Conservation (phyloP, 306 rosid genomes). For the Pterocarpus macrocarpus region DNA sequence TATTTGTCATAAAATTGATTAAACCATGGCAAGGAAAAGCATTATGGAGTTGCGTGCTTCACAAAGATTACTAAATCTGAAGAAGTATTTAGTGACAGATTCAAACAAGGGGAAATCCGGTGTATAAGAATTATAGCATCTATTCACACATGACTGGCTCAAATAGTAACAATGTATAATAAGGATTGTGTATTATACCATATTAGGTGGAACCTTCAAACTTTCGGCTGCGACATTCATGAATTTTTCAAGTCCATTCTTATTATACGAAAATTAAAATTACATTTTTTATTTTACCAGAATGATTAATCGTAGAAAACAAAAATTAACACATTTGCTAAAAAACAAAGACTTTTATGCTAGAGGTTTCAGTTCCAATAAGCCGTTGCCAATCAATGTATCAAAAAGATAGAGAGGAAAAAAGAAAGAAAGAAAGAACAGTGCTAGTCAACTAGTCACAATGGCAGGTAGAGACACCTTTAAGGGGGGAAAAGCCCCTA, state of each 20-base stretch:
- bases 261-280: not conserved
- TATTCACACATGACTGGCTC: too few relatives aligned
- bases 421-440: too few relatives aligned
- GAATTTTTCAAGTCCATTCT: not conserved
- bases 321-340: not conserved
- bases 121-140: too few relatives aligned
- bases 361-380: not conserved
- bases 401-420: not conserved
- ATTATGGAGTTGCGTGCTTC: not conserved
- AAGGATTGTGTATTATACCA: too few relatives aligned
- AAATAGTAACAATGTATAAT: too few relatives aligned
- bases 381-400: not conserved
- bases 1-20: not conserved
- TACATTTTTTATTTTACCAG: too few relatives aligned
- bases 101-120: not conserved
- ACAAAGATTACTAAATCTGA: conserved; percentile 18
- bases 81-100: not conserved
- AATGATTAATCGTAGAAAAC: not conserved
- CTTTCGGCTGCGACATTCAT: not conserved
- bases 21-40: not conserved
- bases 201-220: not conserved
- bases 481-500: too few relatives aligned
- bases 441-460: too few relatives aligned
- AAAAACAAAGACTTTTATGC: not conserved
- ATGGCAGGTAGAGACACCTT: too few relatives aligned